Evolutionary conservation across 2,329 filamentous ascomycete species (phyloP), one percentile per base, ranked within the genome.

Genomic region (Cordyceps javanica): DNA sequence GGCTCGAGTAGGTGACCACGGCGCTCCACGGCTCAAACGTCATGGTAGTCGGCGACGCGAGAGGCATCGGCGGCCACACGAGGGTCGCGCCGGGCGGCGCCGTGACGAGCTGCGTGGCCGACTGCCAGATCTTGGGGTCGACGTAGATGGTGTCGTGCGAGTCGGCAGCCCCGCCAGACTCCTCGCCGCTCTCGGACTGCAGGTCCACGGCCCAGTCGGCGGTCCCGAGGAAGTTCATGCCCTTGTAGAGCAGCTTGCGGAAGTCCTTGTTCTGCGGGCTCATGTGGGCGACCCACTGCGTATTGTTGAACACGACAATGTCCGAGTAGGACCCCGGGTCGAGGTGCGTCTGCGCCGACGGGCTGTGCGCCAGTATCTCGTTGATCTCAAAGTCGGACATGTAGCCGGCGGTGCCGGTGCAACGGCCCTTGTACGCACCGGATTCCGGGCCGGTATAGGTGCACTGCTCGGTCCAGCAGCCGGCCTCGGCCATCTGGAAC

Each of bases 341-440:
- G 19, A 36, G 26, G 30, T 51, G 38, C 51, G 30, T 45, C 38
- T 44, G 45, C 53, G 34, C 48, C 45, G 21, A 28, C 30, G 48
- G 30, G 32, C 23, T 26, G 32, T 38, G 45, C 30, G 28, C 44
- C 16, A 58, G 59, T 57, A 67, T 66, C 9, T 63, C 57, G 5
- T 49, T 21, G 39, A 71, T 68, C 38, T 72, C 71, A 5, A 61
- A 63, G 49, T 70, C 64, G 5, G 67, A 57, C n/a, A 72, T 64
- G 36, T 72, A 72, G 2, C 71, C 70, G 2, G 55, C 58, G 0
- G 67, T 68, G 1, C 49, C 60, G 0, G 69, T 71, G 58, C 69
- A 72, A 2, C 44, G 44, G 6, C 69, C 70, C 19, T 60, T 58
- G 5, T 42, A 44, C 1, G 68, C 67, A 2, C 54, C 42, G 0